Evolutionary conservation across 2,329 filamentous ascomycete species (phyloP).

Genomic region (Hymenoscyphus occultus): DNA sequence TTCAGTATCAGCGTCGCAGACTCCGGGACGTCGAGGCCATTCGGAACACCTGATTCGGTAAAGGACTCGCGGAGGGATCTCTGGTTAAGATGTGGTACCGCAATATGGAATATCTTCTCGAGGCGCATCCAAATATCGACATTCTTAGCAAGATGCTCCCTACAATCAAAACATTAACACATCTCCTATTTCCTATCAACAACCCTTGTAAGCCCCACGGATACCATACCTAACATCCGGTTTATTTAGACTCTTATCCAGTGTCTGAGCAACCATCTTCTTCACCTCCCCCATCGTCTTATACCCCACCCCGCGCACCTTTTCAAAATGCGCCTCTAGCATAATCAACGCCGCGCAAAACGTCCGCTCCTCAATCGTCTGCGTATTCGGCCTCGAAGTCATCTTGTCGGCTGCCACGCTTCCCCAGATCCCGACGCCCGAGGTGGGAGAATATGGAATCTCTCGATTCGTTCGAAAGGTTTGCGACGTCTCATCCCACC

Average conservation of each 20-base stretch:
- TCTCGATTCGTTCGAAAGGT: constrained; percentile 35
- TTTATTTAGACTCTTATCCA: constrained; percentile 60
- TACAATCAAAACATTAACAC: constrained; percentile 32
- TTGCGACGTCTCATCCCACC: constrained; percentile 34
- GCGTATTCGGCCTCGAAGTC: constrained; percentile 27
- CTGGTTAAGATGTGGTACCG: constrained; percentile 58
- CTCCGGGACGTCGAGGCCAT: constrained; percentile 56
- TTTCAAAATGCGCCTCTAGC: constrained; percentile 59
- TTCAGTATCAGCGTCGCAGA: constrained; percentile 61
- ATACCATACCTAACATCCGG: constrained; percentile 54
- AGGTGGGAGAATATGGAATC: constrained; percentile 18
- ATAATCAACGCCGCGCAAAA: constrained; percentile 60
- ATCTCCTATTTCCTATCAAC: background rate
- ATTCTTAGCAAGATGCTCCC: constrained; percentile 59
- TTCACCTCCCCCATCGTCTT: constrained; percentile 53
- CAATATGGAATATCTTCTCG: constrained; percentile 58
- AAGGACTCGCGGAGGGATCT: constrained; percentile 57
- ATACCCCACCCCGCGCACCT: constrained; percentile 55
- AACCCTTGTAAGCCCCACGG: background rate
- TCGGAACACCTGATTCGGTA: constrained; percentile 52
- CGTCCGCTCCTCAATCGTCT: constrained; percentile 62
- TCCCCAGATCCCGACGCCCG: constrained; percentile 5
- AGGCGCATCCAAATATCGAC: constrained; percentile 65
- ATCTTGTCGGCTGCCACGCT: constrained; percentile 20
- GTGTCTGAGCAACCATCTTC: constrained; percentile 56